Evolutionary conservation across 148 eudicot species (phyloP).

Genomic region (Vaccinium macrocarpon): DNA sequence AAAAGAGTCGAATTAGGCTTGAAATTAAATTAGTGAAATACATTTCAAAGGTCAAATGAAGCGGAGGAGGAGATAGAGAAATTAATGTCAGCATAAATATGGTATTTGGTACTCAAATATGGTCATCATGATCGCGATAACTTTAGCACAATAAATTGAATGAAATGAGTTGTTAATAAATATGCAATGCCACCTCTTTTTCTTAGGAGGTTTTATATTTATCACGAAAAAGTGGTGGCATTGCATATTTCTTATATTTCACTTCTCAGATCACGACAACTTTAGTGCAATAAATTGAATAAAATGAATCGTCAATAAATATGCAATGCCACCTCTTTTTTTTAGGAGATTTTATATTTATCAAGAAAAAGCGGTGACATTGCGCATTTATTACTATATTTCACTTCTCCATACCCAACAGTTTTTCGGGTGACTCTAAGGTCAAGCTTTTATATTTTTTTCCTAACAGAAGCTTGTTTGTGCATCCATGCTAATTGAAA

Average conservation of each 20-base stretch:
- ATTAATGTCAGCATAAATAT: too few relatives aligned
- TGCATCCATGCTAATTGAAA: not conserved
- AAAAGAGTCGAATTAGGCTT: not conserved
- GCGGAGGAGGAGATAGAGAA: not conserved
- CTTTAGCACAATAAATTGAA: too few relatives aligned
- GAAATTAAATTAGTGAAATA: not conserved
- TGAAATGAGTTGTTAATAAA: too few relatives aligned
- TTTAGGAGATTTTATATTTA: not conserved
- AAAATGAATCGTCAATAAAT: too few relatives aligned
- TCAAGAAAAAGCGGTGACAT: too few relatives aligned
- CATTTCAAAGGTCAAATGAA: not conserved
- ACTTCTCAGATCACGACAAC: too few relatives aligned
- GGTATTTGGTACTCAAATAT: not conserved
- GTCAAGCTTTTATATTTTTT: not conserved
- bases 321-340: too few relatives aligned
- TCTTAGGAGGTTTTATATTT: not conserved
- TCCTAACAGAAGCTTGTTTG: not conserved
- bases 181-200: too few relatives aligned
- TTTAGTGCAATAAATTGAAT: too few relatives aligned
- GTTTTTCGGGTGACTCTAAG: not conserved
- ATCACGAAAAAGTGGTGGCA: too few relatives aligned
- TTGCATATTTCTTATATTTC: too few relatives aligned
- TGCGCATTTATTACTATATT: too few relatives aligned
- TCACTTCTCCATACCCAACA: not conserved
- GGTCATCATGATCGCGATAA: not conserved